phyloP scores from a whole-genome alignment of 2,329 filamentous ascomycete genomes.

The Aspergillus calidoustus region DNA sequence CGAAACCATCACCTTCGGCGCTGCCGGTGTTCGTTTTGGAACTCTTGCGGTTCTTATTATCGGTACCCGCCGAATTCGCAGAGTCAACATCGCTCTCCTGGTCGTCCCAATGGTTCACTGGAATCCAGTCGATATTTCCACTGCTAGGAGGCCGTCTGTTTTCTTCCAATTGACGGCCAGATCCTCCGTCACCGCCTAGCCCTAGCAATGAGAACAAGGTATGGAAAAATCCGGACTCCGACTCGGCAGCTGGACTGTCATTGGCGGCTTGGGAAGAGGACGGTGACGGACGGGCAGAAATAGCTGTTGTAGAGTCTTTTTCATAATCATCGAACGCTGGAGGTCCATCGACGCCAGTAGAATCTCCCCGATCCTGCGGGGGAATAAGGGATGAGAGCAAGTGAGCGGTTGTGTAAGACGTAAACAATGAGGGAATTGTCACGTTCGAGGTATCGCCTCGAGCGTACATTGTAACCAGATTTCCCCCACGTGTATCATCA shows the following conservation, averaged over 20 bases:
- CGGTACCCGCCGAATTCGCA: slow-evolving; percentile 23
- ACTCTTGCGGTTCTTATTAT: slow-evolving; percentile 27
- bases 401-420: slow-evolving; percentile 91
- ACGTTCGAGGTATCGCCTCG: slow-evolving; percentile 93
- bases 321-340: slow-evolving; percentile 27
- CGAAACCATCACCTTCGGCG: slow-evolving; percentile 65
- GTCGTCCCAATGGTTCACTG: slow-evolving; percentile 68
- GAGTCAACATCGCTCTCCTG: slow-evolving; percentile 36
- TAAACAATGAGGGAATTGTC: slow-evolving; percentile 92
- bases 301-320: slow-evolving; percentile 35
- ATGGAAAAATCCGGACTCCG: slow-evolving; percentile 44
- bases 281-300: slow-evolving; percentile 36
- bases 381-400: slow-evolving; percentile 86
- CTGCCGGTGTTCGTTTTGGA: slow-evolving; percentile 31
- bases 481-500: slow-evolving; percentile 86
- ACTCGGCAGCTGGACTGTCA: slow-evolving; percentile 26
- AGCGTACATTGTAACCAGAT: slow-evolving; percentile 97
- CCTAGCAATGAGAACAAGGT: slow-evolving; percentile 52
- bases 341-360: slow-evolving; percentile 62
- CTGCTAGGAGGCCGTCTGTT: slow-evolving; percentile 72
- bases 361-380: slow-evolving; percentile 66
- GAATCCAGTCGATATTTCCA: slow-evolving; percentile 74
- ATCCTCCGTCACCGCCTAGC: slow-evolving; percentile 35
- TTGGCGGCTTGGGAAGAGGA: slow-evolving; percentile 31
- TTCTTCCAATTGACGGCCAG: slow-evolving; percentile 46